Conservation (phyloP, 345 rosid genomes). For the Eucalyptus shirleyi region DNA sequence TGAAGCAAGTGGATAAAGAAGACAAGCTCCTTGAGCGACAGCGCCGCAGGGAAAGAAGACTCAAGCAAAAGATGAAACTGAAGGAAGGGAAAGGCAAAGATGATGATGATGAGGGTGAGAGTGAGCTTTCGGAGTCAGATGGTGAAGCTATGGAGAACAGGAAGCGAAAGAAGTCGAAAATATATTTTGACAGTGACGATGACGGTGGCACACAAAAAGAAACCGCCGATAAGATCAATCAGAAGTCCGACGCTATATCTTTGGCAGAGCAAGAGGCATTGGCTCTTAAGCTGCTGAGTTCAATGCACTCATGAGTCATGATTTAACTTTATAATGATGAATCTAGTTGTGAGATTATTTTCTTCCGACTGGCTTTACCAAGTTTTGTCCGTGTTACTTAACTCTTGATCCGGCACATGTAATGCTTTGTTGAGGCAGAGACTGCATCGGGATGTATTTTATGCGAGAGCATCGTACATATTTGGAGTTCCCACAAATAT, state of each 20-base stretch:
- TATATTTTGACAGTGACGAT: constrained; percentile 23
- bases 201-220: constrained; percentile 13
- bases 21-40: constrained; percentile 68
- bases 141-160: constrained; percentile 13
- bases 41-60: constrained; percentile 58
- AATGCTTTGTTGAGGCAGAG: neutral
- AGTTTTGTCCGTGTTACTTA: neutral
- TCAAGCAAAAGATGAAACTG: constrained; percentile 62
- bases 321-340: neutral
- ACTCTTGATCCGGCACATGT: neutral
- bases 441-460: neutral
- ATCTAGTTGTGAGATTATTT: neutral
- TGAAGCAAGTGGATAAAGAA: constrained; percentile 65
- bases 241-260: constrained; percentile 35
- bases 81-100: constrained; percentile 29
- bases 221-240: neutral
- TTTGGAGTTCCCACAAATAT: neutral
- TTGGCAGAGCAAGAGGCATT: constrained; percentile 75
- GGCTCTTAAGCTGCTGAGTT: constrained; percentile 59
- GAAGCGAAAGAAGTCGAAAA: constrained; percentile 40
- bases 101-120: constrained; percentile 23
- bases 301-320: constrained; percentile 25
- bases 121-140: constrained; percentile 35
- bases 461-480: neutral
- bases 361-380: neutral